phyloP scores from a whole-genome alignment of 1,139 yeast genomes.

The Pichia sp. region DNA sequence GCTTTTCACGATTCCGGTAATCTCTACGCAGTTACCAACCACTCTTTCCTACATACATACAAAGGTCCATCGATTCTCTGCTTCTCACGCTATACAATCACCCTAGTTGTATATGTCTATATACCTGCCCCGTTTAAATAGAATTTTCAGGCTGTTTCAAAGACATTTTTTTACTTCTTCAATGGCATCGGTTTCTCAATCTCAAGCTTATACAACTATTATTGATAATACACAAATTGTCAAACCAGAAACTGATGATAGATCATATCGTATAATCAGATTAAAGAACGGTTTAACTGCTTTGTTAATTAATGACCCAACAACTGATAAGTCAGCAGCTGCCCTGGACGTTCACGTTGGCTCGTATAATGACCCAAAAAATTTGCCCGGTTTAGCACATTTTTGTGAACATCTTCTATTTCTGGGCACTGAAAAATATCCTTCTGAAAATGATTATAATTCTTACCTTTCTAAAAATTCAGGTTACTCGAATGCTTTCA shows the following conservation, averaged over 20 bases:
- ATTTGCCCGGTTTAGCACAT: slow-evolving; percentile 85
- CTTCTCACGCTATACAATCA: not conserved
- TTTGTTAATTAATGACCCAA: slow-evolving; percentile 70
- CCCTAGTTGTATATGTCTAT: not conserved
- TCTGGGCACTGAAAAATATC: slow-evolving; percentile 95
- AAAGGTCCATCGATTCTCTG: no score
- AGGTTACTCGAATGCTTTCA: slow-evolving; percentile 65
- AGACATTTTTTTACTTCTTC: not conserved
- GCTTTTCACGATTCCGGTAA: no score
- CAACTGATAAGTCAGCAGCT: slow-evolving; percentile 90
- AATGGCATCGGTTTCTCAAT: not conserved
- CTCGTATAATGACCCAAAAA: slow-evolving; percentile 70
- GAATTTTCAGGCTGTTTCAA: not conserved
- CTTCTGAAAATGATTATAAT: slow-evolving; percentile 83
- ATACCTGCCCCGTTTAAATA: slow-evolving; percentile 26
- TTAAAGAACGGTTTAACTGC: slow-evolving; percentile 68
- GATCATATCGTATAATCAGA: slow-evolving; percentile 61
- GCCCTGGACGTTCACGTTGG: slow-evolving; percentile 91
- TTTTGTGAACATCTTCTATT: slow-evolving; percentile 92
- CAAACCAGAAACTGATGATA: slow-evolving; percentile 68
- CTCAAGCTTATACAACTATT: slow-evolving; percentile 12
- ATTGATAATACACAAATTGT: slow-evolving; percentile 30
- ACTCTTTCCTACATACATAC: no score
- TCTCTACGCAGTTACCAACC: no score
- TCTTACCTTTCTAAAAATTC: slow-evolving; percentile 67